Evolutionary conservation across 768 basidiomycete species (phyloP), one percentile per base, ranked within the genome.

Genomic region (Lactifluus rugatus): DNA sequence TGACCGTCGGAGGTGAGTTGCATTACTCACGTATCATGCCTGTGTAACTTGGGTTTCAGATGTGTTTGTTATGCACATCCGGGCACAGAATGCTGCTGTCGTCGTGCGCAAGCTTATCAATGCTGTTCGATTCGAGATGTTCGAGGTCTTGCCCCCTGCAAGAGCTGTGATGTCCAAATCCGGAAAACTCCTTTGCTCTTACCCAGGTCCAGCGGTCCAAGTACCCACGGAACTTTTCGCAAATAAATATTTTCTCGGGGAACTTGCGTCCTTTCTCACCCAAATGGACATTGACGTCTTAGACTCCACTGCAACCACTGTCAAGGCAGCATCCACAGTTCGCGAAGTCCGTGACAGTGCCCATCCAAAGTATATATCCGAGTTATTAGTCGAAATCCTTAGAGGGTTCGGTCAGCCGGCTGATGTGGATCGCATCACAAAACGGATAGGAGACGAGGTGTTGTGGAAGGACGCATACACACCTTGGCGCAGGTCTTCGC

Each of bases 321-420:
- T 11, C 5, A 79, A 79, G 28, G 61, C 61, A 28, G 51, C 55
- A 13, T 58, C 57, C 14, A 25, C 17, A 13, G 58, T 58, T 25
- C 23, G 42, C 0, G 78, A 81, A 64, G 46, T 58, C 2, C 68
- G 78, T 5, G 75, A 75, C 19, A 75, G 74, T 0, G 42, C 70
- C 0, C 63, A 80, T 60, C 76, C 77, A 0, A 73, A 74, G 0
- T 79, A 78, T 54, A 78, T 82, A 60, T 76, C 77, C 5, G 70
- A 77, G 53, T 65, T 81, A 5, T 69, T 81, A 8, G 71, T 71
- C 2, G 74, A 73, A 14, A 77, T 81, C 61, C 66, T 79, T n/a
- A 2, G 19, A 3, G 42, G 19, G 1, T 44, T 23, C 21, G 42
- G 42, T 23, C 42, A 44, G 42, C 21, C 19, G 3, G 21, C 42